phyloP scores from a whole-genome alignment of 257 asterid species.

The Nicotiana tomentosiformis region DNA sequence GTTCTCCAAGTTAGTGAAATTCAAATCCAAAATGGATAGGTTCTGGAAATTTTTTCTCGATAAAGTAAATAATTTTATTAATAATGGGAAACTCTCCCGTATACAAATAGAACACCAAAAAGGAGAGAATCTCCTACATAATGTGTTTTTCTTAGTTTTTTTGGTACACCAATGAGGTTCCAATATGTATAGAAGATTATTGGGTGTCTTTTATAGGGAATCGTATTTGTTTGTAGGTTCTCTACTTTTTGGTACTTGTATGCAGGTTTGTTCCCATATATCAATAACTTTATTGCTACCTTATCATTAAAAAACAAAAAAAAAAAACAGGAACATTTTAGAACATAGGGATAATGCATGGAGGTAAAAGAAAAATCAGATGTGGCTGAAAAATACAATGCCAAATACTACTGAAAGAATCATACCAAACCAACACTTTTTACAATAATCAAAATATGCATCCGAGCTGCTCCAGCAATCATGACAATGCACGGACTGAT shows the following conservation, averaged over 20 bases:
- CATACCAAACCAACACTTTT: conserved; percentile 93
- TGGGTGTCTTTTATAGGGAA: not conserved
- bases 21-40: not conserved
- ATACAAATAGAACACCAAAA: not conserved
- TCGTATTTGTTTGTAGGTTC: not conserved
- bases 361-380: not conserved
- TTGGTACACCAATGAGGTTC: not conserved
- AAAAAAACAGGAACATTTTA: not conserved
- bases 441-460: conserved; percentile 48
- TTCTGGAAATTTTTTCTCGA: not conserved
- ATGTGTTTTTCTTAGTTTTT: not conserved
- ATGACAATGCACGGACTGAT: conserved; percentile 57
- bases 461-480: conserved; percentile 85
- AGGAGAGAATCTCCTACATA: too few species aligned
- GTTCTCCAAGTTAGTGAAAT: not conserved
- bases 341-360: not conserved
- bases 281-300: not conserved
- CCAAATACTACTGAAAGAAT: conserved; percentile 14
- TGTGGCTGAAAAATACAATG: not conserved
- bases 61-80: too few species aligned
- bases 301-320: not conserved
- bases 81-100: too few species aligned
- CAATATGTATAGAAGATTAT: not conserved
- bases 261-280: not conserved
- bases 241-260: not conserved